Evolutionary conservation across 768 basidiomycete genomes (phyloP).

Genomic region (Xerocomus spinulosus): DNA sequence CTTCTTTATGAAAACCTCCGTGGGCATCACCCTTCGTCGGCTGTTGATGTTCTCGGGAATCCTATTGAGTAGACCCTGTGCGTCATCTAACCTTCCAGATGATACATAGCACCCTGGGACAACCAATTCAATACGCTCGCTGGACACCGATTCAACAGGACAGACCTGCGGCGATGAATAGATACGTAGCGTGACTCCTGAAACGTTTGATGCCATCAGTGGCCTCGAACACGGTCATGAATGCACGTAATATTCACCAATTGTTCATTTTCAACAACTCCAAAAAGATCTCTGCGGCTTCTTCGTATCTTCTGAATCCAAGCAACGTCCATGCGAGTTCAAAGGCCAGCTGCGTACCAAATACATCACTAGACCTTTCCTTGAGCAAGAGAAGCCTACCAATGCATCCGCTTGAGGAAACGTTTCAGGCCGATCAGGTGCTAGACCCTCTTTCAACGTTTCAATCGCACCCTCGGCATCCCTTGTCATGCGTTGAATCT

Average conservation of each 20-base stretch:
- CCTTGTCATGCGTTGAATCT: slow-evolving; percentile 67
- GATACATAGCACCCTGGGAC: slow-evolving; percentile 57
- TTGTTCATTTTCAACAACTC: slow-evolving; percentile 61
- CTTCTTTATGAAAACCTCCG: slow-evolving; percentile 74
- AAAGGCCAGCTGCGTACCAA: slow-evolving; percentile 54
- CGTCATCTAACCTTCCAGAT: slow-evolving; percentile 49
- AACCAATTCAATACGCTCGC: background rate
- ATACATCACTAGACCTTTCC: background rate
- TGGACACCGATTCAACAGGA: background rate
- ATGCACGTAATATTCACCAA: slow-evolving; percentile 42
- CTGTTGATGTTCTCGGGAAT: slow-evolving; percentile 58
- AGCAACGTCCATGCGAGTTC: slow-evolving; percentile 78
- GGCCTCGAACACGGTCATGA: background rate
- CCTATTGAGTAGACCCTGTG: slow-evolving; percentile 55
- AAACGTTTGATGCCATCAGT: background rate
- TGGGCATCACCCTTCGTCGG: slow-evolving; percentile 65
- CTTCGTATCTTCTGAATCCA: slow-evolving; percentile 56
- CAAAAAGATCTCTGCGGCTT: slow-evolving; percentile 64
- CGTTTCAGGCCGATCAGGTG: slow-evolving; percentile 43
- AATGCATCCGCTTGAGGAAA: slow-evolving; percentile 73
- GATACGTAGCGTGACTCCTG: slow-evolving; percentile 78
- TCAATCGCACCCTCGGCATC: slow-evolving; percentile 63
- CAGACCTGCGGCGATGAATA: slow-evolving; percentile 66
- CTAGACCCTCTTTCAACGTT: slow-evolving; percentile 55
- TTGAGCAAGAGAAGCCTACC: slow-evolving; percentile 30